Evolutionary conservation across 371 early-diverging fungal species (phyloP).

Genomic region (Rhizopus arrhizus): DNA sequence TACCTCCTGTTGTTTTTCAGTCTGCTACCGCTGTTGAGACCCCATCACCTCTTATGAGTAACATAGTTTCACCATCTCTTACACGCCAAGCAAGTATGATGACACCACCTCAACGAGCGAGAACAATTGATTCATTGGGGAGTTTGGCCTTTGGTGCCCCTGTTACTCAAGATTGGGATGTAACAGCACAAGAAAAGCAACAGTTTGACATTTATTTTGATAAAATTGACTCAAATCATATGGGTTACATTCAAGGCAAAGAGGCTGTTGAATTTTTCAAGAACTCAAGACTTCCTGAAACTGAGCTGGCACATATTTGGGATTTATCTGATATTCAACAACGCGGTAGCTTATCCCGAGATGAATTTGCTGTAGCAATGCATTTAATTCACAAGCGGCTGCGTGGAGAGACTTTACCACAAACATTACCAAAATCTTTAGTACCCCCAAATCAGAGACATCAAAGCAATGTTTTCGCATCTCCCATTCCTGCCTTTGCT

Average conservation of each 20-base stretch:
- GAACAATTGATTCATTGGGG: slow-evolving; percentile 54
- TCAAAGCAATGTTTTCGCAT: slow-evolving; percentile 1
- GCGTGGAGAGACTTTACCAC: slow-evolving; percentile 81
- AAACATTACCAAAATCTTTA: slow-evolving; percentile 49
- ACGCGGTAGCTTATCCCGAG: slow-evolving; percentile 77
- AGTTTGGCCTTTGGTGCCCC: slow-evolving; percentile 37
- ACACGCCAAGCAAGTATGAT: slow-evolving; percentile 29
- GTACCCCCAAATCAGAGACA: slow-evolving; percentile 26
- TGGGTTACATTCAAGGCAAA: slow-evolving; percentile 43
- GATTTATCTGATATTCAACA: slow-evolving; percentile 78
- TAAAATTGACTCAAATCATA: slow-evolving; percentile 55
- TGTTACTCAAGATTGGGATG: slow-evolving; percentile 57
- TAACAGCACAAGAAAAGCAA: slow-evolving; percentile 65
- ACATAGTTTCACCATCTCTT: slow-evolving; percentile 10
- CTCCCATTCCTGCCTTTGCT: slow-evolving; percentile 1
- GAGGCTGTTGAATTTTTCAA: slow-evolving; percentile 80
- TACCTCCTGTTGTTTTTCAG: slow-evolving; percentile 66
- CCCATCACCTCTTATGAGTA: slow-evolving; percentile 21
- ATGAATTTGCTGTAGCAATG: slow-evolving; percentile 94
- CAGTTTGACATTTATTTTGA: slow-evolving; percentile 73
- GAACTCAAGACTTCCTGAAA: slow-evolving; percentile 72
- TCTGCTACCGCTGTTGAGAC: slow-evolving; percentile 41
- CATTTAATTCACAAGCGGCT: slow-evolving; percentile 82
- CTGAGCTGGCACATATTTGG: slow-evolving; percentile 80
- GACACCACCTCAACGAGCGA: slow-evolving; percentile 45